Evolutionary conservation across 805 yeast species (phyloP).

Genomic region (Torulaspora microellipsoides): DNA sequence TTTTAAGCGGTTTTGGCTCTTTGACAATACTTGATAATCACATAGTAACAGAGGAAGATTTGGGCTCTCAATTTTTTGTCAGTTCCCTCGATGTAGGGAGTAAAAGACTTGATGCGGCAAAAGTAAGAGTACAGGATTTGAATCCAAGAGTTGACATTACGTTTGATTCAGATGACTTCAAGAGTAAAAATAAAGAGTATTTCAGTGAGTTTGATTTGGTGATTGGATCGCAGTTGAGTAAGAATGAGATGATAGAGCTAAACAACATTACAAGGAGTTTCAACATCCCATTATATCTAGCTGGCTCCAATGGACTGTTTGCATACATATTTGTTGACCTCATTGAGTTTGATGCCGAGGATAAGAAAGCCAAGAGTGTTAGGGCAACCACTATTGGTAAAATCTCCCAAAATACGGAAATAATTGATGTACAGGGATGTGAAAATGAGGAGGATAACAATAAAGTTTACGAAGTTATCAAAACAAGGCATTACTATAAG

Average conservation of each 20-base stretch:
- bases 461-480: constrained; percentile 35
- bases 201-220: constrained; percentile 60
- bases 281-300: constrained; percentile 60
- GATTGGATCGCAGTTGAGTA: constrained; percentile 63
- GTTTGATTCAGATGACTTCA: constrained; percentile 36
- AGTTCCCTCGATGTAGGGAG: constrained; percentile 52
- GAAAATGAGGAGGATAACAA: constrained; percentile 36
- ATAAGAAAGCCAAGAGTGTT: constrained; percentile 48
- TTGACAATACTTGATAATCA: constrained; percentile 64
- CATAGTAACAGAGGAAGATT: constrained; percentile 53
- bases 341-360: constrained; percentile 53
- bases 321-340: constrained; percentile 82
- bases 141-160: constrained; percentile 71
- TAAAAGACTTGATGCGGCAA: constrained; percentile 50
- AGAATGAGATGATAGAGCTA: constrained; percentile 40
- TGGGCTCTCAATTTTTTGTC: constrained; percentile 71
- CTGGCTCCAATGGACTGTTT: constrained; percentile 72
- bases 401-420: constrained; percentile 39
- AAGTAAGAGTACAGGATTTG: constrained; percentile 57
- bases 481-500: constrained; percentile 37
- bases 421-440: constrained; percentile 37
- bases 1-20: constrained; percentile 82
- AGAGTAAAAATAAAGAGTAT: constrained; percentile 33
- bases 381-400: constrained; percentile 50
- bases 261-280: constrained; percentile 53